These are phyloP conservation scores for Didymella sp. DNA, from an alignment of 2,329 filamentous ascomycete genomes.

Conservation along the genomic window DNA sequence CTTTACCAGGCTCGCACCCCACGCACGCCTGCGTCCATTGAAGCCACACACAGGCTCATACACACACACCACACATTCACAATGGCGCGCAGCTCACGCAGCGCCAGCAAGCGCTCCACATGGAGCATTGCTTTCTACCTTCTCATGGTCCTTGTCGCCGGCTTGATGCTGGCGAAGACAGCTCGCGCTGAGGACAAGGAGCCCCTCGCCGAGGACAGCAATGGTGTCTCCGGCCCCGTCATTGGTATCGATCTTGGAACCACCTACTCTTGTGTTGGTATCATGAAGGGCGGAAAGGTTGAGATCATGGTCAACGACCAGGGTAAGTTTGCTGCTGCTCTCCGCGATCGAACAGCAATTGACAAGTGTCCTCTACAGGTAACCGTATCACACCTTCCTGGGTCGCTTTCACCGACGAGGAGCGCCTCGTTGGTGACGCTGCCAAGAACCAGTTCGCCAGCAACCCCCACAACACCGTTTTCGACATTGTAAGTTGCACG, in stretches of 20 bases:
- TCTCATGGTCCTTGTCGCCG: constrained; percentile 82
- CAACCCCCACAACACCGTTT: constrained; percentile 59
- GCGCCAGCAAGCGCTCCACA: constrained; percentile 75
- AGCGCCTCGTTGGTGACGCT: constrained; percentile 95
- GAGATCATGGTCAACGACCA: constrained; percentile 56
- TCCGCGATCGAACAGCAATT: constrained; percentile 20
- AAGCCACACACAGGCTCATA: constrained; percentile 26
- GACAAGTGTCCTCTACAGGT: constrained; percentile 40
- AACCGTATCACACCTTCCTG: constrained; percentile 68
- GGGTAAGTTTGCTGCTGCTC: constrained; percentile 33
- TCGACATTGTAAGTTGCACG: constrained; percentile 49
- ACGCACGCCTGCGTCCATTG: constrained; percentile 26
- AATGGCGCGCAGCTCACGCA: constrained; percentile 67
- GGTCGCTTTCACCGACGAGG: constrained; percentile 95
- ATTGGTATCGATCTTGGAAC: constrained; percentile 93
- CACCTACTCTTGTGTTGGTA: constrained; percentile 92
- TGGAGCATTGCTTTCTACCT: constrained; percentile 93
- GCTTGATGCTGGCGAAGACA: constrained; percentile 81
- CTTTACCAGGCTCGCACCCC: constrained; percentile 35
- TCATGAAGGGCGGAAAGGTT: constrained; percentile 59
- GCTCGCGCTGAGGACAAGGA: constrained; percentile 76
- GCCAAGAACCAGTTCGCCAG: constrained; percentile 57
- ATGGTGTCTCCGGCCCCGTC: constrained; percentile 54
- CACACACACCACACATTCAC: constrained; percentile 42
- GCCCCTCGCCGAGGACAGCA: constrained; percentile 65